Percentiles rank a stretch among this genome's conserved stretches.
Conservation (phyloP, 192 early-diverging fungal species). For the Allomyces javanicus region DNA sequence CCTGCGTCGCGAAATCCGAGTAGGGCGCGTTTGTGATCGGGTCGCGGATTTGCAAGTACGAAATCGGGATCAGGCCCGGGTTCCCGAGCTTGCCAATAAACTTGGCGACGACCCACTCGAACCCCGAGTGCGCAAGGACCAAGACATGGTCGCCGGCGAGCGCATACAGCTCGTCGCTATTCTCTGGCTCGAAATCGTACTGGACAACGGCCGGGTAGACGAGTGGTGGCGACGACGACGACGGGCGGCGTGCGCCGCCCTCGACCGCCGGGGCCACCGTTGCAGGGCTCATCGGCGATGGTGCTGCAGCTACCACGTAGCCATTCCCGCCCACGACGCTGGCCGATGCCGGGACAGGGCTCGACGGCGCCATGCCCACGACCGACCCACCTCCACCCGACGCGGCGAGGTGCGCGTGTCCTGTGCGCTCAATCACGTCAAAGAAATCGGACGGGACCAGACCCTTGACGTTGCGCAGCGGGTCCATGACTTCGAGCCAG, state of each 20-base stretch:
- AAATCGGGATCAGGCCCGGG: not conserved
- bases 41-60: not conserved
- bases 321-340: too few species aligned
- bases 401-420: not conserved
- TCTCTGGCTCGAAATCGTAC: not conserved
- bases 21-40: not conserved
- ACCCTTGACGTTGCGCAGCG: not conserved
- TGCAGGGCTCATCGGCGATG: not conserved
- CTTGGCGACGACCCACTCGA: not conserved
- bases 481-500: not conserved
- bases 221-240: not conserved
- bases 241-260: too few species aligned
- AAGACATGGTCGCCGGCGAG: not conserved
- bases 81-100: not conserved
- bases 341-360: not conserved
- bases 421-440: not conserved
- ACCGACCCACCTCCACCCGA: too few species aligned
- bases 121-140: not conserved
- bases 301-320: too few species aligned
- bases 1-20: not conserved
- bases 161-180: not conserved
- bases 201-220: not conserved
- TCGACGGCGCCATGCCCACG: not conserved
- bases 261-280: not conserved
- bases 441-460: not conserved